Percentiles rank a stretch among this genome's conserved stretches.
Evolutionary conservation across 176 grass and related monocot species (phyloP).

Genomic region (Aegilops longissima): DNA sequence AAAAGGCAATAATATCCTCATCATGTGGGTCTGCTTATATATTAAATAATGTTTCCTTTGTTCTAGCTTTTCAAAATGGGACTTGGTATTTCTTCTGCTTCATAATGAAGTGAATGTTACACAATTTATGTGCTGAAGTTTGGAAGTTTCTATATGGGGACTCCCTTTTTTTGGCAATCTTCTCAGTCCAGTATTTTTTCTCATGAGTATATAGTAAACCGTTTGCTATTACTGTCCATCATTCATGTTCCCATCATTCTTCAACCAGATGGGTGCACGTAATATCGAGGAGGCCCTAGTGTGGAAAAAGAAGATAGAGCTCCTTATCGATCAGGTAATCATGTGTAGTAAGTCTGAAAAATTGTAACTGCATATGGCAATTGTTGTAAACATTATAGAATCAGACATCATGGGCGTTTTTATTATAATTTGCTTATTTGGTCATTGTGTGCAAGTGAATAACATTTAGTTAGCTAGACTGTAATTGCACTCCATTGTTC

Average conservation of each 20-base stretch:
- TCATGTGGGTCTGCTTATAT: background rate
- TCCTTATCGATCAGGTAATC: conserved; percentile 97
- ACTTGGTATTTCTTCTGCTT: background rate
- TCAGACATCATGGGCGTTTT: background rate
- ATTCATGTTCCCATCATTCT: conserved; percentile 18
- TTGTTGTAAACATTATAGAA: conserved; percentile 13
- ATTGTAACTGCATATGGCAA: background rate
- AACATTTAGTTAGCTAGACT: background rate
- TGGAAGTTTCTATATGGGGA: background rate
- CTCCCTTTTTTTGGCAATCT: background rate
- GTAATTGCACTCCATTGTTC: background rate
- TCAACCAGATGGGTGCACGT: conserved; percentile 76
- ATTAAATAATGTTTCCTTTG: background rate
- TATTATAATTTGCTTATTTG: conserved; percentile 19
- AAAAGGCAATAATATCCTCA: background rate
- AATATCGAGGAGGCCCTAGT: conserved; percentile 68
- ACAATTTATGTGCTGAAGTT: background rate
- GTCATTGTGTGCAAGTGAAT: background rate
- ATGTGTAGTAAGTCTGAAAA: conserved; percentile 43
- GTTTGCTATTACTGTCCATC: background rate
- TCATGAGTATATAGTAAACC: background rate
- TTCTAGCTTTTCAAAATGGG: background rate
- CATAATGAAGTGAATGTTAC: background rate
- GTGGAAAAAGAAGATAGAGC: conserved; percentile 91
- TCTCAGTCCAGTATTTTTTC: background rate